These are phyloP conservation scores for Trifolium pratense DNA, from an alignment of 306 rosid species.

Conservation along the genomic window DNA sequence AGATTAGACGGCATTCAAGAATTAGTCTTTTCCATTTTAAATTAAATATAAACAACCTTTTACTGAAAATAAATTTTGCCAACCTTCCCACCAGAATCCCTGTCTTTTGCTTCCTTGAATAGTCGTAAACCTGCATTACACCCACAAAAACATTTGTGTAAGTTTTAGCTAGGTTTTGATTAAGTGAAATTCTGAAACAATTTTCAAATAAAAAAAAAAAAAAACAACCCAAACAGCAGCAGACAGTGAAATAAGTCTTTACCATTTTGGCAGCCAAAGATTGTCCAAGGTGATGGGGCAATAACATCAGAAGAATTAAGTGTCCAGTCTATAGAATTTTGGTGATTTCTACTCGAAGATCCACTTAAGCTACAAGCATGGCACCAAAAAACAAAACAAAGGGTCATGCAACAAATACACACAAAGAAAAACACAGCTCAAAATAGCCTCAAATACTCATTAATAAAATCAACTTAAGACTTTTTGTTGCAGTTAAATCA, in stretches of 20 bases:
- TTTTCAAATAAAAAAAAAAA: background rate
- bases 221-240: conserved; percentile 36
- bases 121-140: conserved; percentile 74
- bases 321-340: conserved; percentile 67
- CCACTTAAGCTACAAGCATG: conserved; percentile 63
- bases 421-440: background rate
- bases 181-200: conserved; percentile 1
- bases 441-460: conserved; percentile 8
- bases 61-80: conserved; percentile 31
- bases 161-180: conserved; percentile 25
- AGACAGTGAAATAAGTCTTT: conserved; percentile 36
- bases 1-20: conserved; percentile 34
- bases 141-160: conserved; percentile 30
- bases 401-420: conserved; percentile 1
- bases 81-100: conserved; percentile 76
- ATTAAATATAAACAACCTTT: conserved; percentile 37
- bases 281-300: conserved; percentile 95
- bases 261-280: conserved; percentile 96
- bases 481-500: conserved; percentile 12
- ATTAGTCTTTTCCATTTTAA: conserved; percentile 32
- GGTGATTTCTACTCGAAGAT: conserved; percentile 50
- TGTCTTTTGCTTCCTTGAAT: conserved; percentile 88
- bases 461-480: background rate
- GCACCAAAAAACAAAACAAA: conserved; percentile 24
- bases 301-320: conserved; percentile 77